Evolutionary conservation across 768 basidiomycete genomes (phyloP).

Genomic region (Serendipita vermifera): DNA sequence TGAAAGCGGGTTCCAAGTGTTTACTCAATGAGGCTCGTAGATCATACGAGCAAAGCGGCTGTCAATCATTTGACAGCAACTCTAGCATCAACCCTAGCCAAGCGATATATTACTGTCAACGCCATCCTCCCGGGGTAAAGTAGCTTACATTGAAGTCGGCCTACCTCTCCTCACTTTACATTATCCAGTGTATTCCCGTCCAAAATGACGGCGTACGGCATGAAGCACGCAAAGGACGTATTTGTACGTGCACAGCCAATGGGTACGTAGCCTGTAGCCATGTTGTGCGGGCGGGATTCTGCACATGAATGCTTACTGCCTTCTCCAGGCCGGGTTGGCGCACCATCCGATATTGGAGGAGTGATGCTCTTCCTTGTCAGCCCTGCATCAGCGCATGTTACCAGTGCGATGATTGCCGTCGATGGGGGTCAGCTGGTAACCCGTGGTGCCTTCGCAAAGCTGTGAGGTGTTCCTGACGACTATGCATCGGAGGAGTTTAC

Average conservation of each 20-base stretch:
- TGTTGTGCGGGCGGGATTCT: neutral
- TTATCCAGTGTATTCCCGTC: constrained; percentile 55
- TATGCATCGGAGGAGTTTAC: neutral
- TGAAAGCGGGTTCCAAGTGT: neutral
- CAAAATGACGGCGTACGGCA: constrained; percentile 69
- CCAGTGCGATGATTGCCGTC: constrained; percentile 55
- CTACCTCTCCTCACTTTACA: neutral
- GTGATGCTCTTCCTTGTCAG: constrained; percentile 54
- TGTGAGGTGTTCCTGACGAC: no score
- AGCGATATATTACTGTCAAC: constrained; percentile 58
- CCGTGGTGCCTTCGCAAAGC: constrained; percentile 7
- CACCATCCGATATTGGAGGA: constrained; percentile 57
- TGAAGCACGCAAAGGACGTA: constrained; percentile 43
- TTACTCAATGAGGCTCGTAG: constrained; percentile 27
- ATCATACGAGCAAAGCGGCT: constrained; percentile 76
- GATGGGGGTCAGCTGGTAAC: constrained; percentile 43
- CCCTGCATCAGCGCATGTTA: constrained; percentile 56
- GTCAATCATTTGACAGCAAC: constrained; percentile 69
- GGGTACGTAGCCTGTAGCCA: constrained; percentile 29
- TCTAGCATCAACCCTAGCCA: constrained; percentile 52
- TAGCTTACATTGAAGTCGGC: neutral
- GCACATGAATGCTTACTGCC: neutral
- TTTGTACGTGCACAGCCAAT: constrained; percentile 49
- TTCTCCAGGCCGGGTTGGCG: constrained; percentile 47
- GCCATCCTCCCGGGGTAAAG: constrained; percentile 69